Conservation (phyloP, 306 rosid genomes). For the Mucuna pruriens region DNA sequence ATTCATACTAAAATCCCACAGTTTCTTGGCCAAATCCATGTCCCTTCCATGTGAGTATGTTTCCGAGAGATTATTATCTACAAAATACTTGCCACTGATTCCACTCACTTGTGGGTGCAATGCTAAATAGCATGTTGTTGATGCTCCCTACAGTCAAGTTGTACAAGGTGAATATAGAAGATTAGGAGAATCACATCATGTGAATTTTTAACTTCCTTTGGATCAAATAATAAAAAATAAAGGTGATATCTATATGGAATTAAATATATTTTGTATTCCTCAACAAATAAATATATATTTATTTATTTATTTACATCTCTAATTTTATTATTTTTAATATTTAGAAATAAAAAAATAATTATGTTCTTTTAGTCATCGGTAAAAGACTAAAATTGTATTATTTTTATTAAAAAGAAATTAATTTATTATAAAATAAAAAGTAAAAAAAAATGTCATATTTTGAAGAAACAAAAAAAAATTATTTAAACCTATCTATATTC, state of each 20-base stretch:
- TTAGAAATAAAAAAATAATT: no score
- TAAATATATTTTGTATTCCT: no score
- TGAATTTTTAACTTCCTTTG: no score
- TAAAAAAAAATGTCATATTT: no score
- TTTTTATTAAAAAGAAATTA: no score
- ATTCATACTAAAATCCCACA: conserved; percentile 73
- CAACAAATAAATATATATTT: no score
- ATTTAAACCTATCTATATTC: background rate
- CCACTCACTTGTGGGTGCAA: conserved; percentile 73
- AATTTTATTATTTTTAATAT: no score
- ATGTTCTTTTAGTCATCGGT: background rate
- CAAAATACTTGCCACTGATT: conserved; percentile 68
- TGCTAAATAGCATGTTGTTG: conserved; percentile 87
- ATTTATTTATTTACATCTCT: no score
- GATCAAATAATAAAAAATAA: no score
- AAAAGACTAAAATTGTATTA: background rate
- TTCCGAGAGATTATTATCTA: conserved; percentile 53
- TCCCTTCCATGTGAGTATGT: conserved; percentile 48
- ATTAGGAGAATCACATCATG: background rate
- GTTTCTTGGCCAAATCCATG: conserved; percentile 66
- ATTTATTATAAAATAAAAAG: no score
- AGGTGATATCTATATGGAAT: no score
- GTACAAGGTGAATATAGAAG: background rate
- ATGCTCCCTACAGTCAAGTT: conserved; percentile 68
- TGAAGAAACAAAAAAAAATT: no score